Conservation (phyloP, 768 basidiomycete species). For the Infundibulicybe gibba region DNA sequence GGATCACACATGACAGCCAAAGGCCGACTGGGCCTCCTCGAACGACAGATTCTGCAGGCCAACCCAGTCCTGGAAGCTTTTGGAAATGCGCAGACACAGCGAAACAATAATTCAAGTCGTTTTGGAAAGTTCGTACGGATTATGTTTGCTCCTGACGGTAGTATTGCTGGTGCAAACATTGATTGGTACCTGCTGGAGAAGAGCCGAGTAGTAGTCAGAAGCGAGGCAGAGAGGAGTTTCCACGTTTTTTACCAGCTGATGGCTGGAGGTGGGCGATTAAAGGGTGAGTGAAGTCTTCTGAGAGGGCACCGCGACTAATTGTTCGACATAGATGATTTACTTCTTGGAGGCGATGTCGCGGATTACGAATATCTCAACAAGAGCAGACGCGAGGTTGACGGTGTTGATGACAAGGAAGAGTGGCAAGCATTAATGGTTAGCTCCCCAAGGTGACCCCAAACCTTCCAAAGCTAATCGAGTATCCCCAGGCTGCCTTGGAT, state of each 20-base stretch:
- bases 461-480: no score
- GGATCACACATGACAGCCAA: slow-evolving; percentile 53
- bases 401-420: slow-evolving; percentile 88
- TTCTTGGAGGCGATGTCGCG: slow-evolving; percentile 70
- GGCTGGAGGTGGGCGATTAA: slow-evolving; percentile 67
- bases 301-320: neutral
- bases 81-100: slow-evolving; percentile 96
- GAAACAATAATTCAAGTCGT: slow-evolving; percentile 98
- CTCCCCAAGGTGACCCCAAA: neutral
- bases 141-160: slow-evolving; percentile 87
- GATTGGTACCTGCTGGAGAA: slow-evolving; percentile 99
- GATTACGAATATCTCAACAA: slow-evolving; percentile 92
- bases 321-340: slow-evolving; percentile 51
- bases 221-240: slow-evolving; percentile 87
- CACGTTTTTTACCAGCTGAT: slow-evolving; percentile 97
- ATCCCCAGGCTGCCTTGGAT: slow-evolving; percentile 70
- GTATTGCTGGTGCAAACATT: slow-evolving; percentile 96
- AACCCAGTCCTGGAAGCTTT: slow-evolving; percentile 98
- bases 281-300: slow-evolving; percentile 41
- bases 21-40: slow-evolving; percentile 81
- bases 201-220: slow-evolving; percentile 87
- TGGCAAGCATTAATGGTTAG: slow-evolving; percentile 77
- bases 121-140: slow-evolving; percentile 99
- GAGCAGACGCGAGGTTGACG: slow-evolving; percentile 89
- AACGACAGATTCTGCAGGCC: slow-evolving; percentile 94